Evolutionary conservation across 2,329 filamentous ascomycete genomes (phyloP).

Genomic region (Talaromyces atroroseus): DNA sequence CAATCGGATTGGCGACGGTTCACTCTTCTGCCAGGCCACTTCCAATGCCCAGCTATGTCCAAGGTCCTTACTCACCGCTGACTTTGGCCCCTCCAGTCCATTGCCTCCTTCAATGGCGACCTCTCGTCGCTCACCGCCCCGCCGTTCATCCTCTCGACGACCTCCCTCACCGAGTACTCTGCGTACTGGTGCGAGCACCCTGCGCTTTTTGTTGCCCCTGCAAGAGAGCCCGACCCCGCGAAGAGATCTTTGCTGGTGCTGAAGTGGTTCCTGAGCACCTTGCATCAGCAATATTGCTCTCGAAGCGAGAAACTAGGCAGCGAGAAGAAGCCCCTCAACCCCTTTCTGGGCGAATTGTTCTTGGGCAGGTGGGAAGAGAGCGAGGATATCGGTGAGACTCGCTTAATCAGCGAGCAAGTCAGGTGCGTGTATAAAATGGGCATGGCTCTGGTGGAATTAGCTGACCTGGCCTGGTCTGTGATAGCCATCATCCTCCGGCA

Average conservation of each 20-base stretch:
- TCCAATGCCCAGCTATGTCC: neutral
- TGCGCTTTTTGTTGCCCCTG: slow-evolving; percentile 71
- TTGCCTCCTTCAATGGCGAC: slow-evolving; percentile 77
- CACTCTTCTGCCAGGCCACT: neutral
- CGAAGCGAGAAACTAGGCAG: slow-evolving; percentile 76
- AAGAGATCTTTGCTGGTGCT: slow-evolving; percentile 83
- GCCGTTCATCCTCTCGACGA: slow-evolving; percentile 74
- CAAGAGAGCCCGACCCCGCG: slow-evolving; percentile 69
- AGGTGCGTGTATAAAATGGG: slow-evolving; percentile 42
- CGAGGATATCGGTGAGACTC: slow-evolving; percentile 64
- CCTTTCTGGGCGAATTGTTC: slow-evolving; percentile 92
- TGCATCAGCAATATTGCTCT: slow-evolving; percentile 77
- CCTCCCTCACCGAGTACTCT: slow-evolving; percentile 73
- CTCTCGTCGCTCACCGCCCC: slow-evolving; percentile 74
- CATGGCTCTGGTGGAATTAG: neutral
- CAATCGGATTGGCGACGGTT: no score
- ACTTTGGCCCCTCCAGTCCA: slow-evolving; percentile 45
- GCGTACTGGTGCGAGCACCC: slow-evolving; percentile 80
- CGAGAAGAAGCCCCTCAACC: slow-evolving; percentile 97
- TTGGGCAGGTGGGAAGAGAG: slow-evolving; percentile 83
- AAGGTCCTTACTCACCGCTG: neutral
- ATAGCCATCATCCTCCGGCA: slow-evolving; percentile 80
- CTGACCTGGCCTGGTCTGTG: neutral
- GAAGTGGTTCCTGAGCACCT: slow-evolving; percentile 90
- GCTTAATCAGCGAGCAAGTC: slow-evolving; percentile 90